phyloP scores from a whole-genome alignment of 2,329 filamentous ascomycete genomes.

The Colletotrichum gloeosporioides region DNA sequence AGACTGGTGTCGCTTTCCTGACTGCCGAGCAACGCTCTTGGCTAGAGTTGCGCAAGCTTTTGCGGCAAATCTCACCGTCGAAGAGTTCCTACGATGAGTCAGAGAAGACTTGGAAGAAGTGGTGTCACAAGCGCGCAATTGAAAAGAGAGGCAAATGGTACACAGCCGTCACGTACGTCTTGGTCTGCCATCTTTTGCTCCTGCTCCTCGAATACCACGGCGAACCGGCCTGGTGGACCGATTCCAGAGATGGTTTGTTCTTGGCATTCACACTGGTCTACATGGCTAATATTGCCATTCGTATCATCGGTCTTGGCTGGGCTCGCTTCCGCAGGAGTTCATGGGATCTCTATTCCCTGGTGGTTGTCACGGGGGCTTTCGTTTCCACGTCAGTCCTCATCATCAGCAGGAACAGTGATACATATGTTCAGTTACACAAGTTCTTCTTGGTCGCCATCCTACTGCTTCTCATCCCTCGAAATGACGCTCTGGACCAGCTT shows the following conservation, averaged over 20 bases:
- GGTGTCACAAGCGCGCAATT: slow-evolving; percentile 94
- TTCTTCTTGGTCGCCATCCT: slow-evolving; percentile 91
- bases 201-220: slow-evolving; percentile 86
- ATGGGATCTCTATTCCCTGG: slow-evolving; percentile 90
- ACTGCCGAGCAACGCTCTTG: slow-evolving; percentile 96
- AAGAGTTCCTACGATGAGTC: slow-evolving; percentile 86
- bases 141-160: slow-evolving; percentile 96
- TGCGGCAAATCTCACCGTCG: slow-evolving; percentile 92
- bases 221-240: slow-evolving; percentile 74
- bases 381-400: slow-evolving; percentile 79
- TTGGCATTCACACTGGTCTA: slow-evolving; percentile 83
- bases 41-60: slow-evolving; percentile 90
- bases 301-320: slow-evolving; percentile 90
- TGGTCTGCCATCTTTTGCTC: slow-evolving; percentile 83
- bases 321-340: slow-evolving; percentile 88
- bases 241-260: slow-evolving; percentile 76
- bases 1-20: slow-evolving; percentile 94
- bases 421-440: slow-evolving; percentile 86
- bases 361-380: slow-evolving; percentile 81
- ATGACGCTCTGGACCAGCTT: slow-evolving; percentile 95
- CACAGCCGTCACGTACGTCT: slow-evolving; percentile 75
- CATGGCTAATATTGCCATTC: slow-evolving; percentile 80
- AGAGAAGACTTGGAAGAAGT: slow-evolving; percentile 81
- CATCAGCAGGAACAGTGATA: slow-evolving; percentile 60
- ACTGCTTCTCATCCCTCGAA: slow-evolving; percentile 89